Conservation (phyloP, 345 rosid genomes). For the Sisymbrium irio region DNA sequence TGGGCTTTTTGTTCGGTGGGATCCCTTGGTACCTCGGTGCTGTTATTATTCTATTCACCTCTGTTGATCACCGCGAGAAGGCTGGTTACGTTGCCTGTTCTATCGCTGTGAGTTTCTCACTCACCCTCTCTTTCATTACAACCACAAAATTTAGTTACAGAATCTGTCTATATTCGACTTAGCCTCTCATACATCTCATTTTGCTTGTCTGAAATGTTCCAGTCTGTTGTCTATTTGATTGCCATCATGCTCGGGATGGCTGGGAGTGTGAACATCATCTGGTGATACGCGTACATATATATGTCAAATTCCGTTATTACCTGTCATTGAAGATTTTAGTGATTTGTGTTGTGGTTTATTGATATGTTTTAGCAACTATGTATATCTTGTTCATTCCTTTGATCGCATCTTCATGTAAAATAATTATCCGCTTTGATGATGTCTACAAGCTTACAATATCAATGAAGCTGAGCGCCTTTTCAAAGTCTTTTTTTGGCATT, state of each 20-base stretch:
- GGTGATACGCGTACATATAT: slow-evolving; percentile 36
- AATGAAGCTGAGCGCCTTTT: too few species aligned
- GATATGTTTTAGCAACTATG: not conserved
- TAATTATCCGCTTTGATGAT: not conserved
- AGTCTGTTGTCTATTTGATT: slow-evolving; percentile 60
- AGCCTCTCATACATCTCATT: not conserved
- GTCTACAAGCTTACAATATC: not conserved
- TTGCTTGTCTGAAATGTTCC: slow-evolving; percentile 17
- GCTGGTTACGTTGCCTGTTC: slow-evolving; percentile 83
- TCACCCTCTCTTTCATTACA: not conserved
- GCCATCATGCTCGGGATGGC: slow-evolving; percentile 60
- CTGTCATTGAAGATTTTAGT: not conserved
- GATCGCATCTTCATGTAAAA: slow-evolving; percentile 10
- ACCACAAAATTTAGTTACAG: too few species aligned
- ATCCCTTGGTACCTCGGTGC: slow-evolving; percentile 86
- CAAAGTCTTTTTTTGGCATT: too few species aligned
- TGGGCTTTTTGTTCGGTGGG: slow-evolving; percentile 84
- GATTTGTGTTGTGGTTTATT: not conserved
- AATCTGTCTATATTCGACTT: not conserved
- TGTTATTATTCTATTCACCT: slow-evolving; percentile 49
- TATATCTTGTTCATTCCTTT: slow-evolving; percentile 12
- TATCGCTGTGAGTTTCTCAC: slow-evolving; percentile 57
- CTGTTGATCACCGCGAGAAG: slow-evolving; percentile 71
- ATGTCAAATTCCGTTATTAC: not conserved
- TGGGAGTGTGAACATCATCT: slow-evolving; percentile 42